A percentile compares a stretch with the other conserved stretches of the same genome.
These are phyloP conservation scores for Acidiella bohemica DNA, from an alignment of 495 filamentous ascomycete species.

Conservation along the genomic window DNA sequence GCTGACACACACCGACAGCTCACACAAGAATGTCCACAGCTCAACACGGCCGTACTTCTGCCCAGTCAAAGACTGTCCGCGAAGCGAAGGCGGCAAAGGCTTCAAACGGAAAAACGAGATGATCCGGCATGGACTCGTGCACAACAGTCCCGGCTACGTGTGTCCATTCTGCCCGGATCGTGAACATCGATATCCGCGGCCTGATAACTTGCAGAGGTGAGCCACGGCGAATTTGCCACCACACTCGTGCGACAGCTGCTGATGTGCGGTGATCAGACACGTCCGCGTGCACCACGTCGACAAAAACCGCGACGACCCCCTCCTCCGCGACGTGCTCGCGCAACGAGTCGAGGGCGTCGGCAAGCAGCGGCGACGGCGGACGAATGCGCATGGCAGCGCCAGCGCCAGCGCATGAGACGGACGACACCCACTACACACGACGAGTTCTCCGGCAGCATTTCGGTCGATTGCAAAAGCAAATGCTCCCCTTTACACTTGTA, in stretches of 20 bases:
- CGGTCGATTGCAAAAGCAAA: too few species aligned
- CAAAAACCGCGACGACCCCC: constrained; percentile 71
- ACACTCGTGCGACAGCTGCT: too few species aligned
- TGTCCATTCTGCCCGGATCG: constrained; percentile 94
- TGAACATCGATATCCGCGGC: constrained; percentile 92
- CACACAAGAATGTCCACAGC: constrained; percentile 95
- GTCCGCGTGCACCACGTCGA: constrained; percentile 81
- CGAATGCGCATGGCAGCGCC: constrained; percentile 1
- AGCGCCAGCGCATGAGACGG: too few species aligned
- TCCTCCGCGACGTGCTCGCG: constrained; percentile 62
- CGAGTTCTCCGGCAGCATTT: too few species aligned
- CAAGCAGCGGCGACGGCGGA: constrained; percentile 65
- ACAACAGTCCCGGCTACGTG: constrained; percentile 89
- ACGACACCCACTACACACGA: too few species aligned
- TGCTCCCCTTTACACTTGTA: too few species aligned
- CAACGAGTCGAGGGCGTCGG: constrained; percentile 76
- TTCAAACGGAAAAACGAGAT: constrained; percentile 99
- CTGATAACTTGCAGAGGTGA: constrained; percentile 93
- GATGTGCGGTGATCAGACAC: constrained; percentile 43
- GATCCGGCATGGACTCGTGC: constrained; percentile 92
- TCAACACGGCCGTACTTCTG: constrained; percentile 86
- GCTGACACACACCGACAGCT: constrained; percentile 40
- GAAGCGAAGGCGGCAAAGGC: constrained; percentile 73
- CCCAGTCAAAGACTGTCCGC: constrained; percentile 62
- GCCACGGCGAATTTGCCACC: too few species aligned